phyloP scores from a whole-genome alignment of 805 yeast genomes.

The Kuraishia capsulata region DNA sequence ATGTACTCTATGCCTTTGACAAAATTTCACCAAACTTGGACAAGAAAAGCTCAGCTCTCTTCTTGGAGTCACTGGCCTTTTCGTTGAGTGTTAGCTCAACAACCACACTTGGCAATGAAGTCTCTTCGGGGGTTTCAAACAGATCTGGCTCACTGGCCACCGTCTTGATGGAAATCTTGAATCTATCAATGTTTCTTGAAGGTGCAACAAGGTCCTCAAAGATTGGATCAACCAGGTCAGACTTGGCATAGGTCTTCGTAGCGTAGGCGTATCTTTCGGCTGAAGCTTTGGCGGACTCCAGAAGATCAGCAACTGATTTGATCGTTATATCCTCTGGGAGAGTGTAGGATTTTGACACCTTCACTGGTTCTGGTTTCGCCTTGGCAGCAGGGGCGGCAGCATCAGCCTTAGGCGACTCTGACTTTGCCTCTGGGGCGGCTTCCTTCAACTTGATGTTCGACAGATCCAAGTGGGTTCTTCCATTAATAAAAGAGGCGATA shows the following conservation, averaged over 20 bases:
- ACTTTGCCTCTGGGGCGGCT: slow-evolving; percentile 14
- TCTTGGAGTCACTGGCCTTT: slow-evolving; percentile 34
- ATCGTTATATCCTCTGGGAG: slow-evolving; percentile 19
- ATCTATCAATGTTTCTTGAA: slow-evolving; percentile 31
- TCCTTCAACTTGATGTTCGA: slow-evolving; percentile 48
- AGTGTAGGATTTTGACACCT: slow-evolving; percentile 21
- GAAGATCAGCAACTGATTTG: slow-evolving; percentile 18
- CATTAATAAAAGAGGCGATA: slow-evolving; percentile 47
- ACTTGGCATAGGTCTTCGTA: slow-evolving; percentile 21
- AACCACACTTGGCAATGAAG: slow-evolving; percentile 20
- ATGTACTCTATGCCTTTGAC: slow-evolving; percentile 1
- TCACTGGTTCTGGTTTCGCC: slow-evolving; percentile 24
- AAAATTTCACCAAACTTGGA: slow-evolving; percentile 2
- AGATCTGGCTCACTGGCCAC: slow-evolving; percentile 18
- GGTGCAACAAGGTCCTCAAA: slow-evolving; percentile 53
- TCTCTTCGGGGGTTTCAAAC: slow-evolving; percentile 10
- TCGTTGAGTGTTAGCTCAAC: slow-evolving; percentile 26
- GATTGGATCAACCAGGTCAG: slow-evolving; percentile 46
- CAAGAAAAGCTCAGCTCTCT: slow-evolving; percentile 26
- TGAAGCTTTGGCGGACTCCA: slow-evolving; percentile 31
- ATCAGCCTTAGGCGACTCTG: slow-evolving; percentile 10
- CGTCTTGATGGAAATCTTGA: slow-evolving; percentile 17
- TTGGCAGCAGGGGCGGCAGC: slow-evolving; percentile 17
- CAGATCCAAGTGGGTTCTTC: slow-evolving; percentile 59
- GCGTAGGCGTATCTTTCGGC: slow-evolving; percentile 37